Percentiles rank a stretch among this genome's conserved stretches.
Conservation (phyloP, 2,329 filamentous ascomycete genomes). For the Botrytis cinerea region DNA sequence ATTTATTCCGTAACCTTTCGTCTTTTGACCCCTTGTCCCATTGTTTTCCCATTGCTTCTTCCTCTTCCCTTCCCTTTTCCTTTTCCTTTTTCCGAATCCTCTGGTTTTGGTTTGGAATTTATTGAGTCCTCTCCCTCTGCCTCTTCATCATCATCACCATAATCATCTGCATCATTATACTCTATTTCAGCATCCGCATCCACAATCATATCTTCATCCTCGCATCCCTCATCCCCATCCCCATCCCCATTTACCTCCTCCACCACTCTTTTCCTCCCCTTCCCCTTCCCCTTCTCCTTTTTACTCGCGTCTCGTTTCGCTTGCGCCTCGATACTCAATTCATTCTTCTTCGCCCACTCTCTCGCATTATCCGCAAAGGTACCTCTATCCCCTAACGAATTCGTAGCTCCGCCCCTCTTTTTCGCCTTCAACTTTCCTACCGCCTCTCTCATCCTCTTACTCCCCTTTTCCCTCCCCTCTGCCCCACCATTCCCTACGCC, state of each 20-base stretch:
- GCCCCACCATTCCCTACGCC: constrained; percentile 60
- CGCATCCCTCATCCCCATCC: constrained; percentile 13
- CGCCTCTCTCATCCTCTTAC: constrained; percentile 75
- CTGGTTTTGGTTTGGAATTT: not conserved
- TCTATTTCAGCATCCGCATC: constrained; percentile 14
- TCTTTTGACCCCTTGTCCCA: not conserved
- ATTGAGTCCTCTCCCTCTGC: not conserved
- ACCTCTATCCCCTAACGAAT: constrained; percentile 10
- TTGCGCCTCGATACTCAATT: constrained; percentile 38
- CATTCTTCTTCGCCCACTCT: constrained; percentile 41
- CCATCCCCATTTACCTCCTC: constrained; percentile 22
- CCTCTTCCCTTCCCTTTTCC: not conserved
- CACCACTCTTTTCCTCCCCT: constrained; percentile 14
- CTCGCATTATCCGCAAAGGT: constrained; percentile 41
- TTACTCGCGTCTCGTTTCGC: constrained; percentile 33
- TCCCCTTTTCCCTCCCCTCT: constrained; percentile 56
- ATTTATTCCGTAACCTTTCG: not conserved
- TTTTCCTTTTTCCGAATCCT: constrained; percentile 23
- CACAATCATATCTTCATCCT: constrained; percentile 9
- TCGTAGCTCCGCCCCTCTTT: constrained; percentile 28
- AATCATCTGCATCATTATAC: constrained; percentile 13
- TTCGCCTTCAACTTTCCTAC: constrained; percentile 66
- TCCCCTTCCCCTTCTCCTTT: constrained; percentile 27
- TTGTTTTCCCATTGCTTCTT: not conserved
- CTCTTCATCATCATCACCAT: not conserved